Conservation (phyloP, 495 filamentous ascomycete species). For the Trichoderma reesei region DNA sequence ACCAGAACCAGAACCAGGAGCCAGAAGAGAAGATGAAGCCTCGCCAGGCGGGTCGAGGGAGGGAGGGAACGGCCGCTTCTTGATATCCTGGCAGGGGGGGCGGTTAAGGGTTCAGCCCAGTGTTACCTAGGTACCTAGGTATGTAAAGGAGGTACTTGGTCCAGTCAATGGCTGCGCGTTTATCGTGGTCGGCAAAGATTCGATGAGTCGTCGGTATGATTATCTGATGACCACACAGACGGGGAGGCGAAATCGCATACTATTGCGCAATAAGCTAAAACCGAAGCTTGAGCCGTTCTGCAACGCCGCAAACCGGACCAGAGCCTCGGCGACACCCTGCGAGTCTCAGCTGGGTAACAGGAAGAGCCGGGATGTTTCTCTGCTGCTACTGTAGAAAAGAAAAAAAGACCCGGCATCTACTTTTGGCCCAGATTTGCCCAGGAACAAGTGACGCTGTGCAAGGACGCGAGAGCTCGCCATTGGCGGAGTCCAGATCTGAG, state of each 20-base stretch:
- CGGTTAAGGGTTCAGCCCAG: too few species aligned
- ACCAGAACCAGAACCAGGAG: background rate
- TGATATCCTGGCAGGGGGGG: background rate
- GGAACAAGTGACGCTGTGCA: background rate
- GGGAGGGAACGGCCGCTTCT: background rate
- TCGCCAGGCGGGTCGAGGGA: too few species aligned
- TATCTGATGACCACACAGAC: background rate
- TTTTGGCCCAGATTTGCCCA: background rate
- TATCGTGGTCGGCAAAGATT: too few species aligned
- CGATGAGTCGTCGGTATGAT: background rate
- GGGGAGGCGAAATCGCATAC: background rate
- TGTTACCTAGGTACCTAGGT: too few species aligned
- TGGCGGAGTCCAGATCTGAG: background rate
- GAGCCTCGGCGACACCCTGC: too few species aligned
- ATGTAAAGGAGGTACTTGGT: too few species aligned
- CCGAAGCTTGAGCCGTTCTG: background rate
- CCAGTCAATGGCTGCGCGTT: too few species aligned
- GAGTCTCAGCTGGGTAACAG: too few species aligned
- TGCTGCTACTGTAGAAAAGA: too few species aligned
- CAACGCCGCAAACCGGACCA: background rate
- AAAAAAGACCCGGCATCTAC: background rate
- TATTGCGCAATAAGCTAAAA: slow-evolving; percentile 7
- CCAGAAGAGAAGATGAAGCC: background rate
- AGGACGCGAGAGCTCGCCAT: background rate
- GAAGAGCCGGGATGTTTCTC: too few species aligned